phyloP scores from a whole-genome alignment of 2,329 filamentous ascomycete species.

The Emergomyces pasteurianus region DNA sequence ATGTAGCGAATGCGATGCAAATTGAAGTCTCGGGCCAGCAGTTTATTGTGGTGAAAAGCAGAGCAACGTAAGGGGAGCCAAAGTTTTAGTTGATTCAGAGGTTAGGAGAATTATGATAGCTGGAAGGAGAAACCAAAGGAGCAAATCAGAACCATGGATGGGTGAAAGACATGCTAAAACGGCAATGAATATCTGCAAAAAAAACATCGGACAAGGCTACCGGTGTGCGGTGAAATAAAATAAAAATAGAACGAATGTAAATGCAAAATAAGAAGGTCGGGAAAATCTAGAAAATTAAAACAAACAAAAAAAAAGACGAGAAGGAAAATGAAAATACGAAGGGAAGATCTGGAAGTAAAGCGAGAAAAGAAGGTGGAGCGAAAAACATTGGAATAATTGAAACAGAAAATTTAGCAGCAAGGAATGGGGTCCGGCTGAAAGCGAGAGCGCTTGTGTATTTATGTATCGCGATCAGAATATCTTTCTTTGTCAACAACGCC shows the following conservation, averaged over 20 bases:
- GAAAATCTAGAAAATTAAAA: background rate
- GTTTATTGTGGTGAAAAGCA: background rate
- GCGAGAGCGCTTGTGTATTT: background rate
- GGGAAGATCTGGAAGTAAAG: background rate
- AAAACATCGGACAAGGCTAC: background rate
- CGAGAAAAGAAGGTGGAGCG: background rate
- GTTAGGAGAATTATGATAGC: background rate
- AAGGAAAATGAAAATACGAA: background rate
- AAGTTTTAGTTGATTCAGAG: background rate
- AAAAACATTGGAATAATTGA: background rate
- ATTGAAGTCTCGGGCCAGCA: background rate
- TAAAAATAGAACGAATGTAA: background rate
- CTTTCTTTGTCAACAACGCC: background rate
- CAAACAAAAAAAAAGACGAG: background rate
- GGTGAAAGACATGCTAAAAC: background rate
- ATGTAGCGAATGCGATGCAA: background rate
- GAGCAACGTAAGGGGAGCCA: background rate
- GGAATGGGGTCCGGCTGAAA: background rate
- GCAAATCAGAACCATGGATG: background rate
- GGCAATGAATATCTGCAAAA: background rate
- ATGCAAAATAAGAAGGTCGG: background rate
- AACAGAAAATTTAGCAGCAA: background rate
- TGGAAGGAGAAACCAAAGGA: background rate
- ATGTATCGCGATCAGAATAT: background rate
- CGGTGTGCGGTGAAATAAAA: background rate